Evolutionary conservation across 164 flowering plant species (phyloP), one percentile per base, ranked within the genome.

Genomic region (Aristolochia californica): DNA sequence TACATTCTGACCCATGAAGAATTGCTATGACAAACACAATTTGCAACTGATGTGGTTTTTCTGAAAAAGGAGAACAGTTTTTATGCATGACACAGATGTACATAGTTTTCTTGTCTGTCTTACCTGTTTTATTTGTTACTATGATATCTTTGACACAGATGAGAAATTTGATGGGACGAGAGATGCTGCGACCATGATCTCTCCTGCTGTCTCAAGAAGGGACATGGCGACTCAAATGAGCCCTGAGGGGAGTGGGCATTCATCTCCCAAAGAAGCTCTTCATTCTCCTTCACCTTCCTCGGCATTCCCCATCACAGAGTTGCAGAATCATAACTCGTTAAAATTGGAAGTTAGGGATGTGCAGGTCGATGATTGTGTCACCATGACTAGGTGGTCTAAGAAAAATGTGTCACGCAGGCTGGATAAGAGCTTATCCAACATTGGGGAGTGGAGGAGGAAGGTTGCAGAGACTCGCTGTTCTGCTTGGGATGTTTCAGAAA

Each of bases 161-260:
- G 81, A 77, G 61, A 76, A 72, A 45, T 34, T 38, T 68, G 75
- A 73, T 43, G 75, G 66, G 21, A 59, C 60, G 38, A 74, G 69
- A 66, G 84, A 81, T 78, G 83, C 77, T 17, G 73, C 65, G 23
- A 76, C 80, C 54, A 70, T 71, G 69, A 66, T 78, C 24, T 79
- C 88, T 66, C 77, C 73, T 44, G 73, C 65, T 57, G 83, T 79
- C 65, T 85, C 95, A 57, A 81, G 91, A 70, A 81, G 96, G 67
- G 97, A 94, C 67, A 75, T 88, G 82, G 96, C 96, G 27, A 94
- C 97, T 5, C 99, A 94, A 64, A 94, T 94, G 99, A 94, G 97
- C 67, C 97, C 97, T 20, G 84, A 76, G 45, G 70, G 79, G 22
- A 84, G 93, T 73, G 53, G 66, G 14, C 66, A 60, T 21, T 82